A percentile compares a stretch with the other conserved stretches of the same genome.
Evolutionary conservation across 257 asterid genomes (phyloP).

Genomic region (Datura wrightii): DNA sequence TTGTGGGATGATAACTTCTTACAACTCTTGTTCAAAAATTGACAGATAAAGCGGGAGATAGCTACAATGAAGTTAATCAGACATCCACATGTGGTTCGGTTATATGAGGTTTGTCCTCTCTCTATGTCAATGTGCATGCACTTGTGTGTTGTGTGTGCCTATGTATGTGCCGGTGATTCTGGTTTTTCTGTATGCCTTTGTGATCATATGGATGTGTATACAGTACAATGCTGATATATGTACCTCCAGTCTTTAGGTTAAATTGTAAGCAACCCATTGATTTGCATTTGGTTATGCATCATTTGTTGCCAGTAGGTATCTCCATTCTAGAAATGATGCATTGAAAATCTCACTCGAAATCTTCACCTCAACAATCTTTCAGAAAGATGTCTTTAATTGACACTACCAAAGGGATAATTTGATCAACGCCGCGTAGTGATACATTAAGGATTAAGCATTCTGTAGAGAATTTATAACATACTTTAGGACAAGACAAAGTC

Average conservation of each 20-base stretch:
- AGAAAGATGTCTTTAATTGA: neutral
- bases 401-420: neutral
- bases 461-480: neutral
- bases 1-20: constrained; percentile 15
- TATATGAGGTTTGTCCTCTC: constrained; percentile 65
- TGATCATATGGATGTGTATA: neutral
- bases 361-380: neutral
- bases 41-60: constrained; percentile 88
- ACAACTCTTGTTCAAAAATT: constrained; percentile 26
- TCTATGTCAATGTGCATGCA: neutral
- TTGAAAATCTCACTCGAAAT: neutral
- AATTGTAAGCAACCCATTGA: constrained; percentile 24
- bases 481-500: neutral
- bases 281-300: constrained; percentile 18
- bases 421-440: neutral
- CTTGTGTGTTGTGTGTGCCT: neutral
- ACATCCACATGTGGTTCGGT: constrained; percentile 81
- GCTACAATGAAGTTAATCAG: constrained; percentile 89
- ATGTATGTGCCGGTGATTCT: neutral
- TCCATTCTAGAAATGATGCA: neutral
- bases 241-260: constrained; percentile 25
- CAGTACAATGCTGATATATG: neutral
- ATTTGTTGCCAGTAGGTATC: neutral
- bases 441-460: neutral
- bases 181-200: neutral